A percentile compares a stretch with the other conserved stretches of the same genome.
These are phyloP conservation scores for Lipomyces sp. DNA, from an alignment of 805 yeast genomes.

Conservation along the genomic window DNA sequence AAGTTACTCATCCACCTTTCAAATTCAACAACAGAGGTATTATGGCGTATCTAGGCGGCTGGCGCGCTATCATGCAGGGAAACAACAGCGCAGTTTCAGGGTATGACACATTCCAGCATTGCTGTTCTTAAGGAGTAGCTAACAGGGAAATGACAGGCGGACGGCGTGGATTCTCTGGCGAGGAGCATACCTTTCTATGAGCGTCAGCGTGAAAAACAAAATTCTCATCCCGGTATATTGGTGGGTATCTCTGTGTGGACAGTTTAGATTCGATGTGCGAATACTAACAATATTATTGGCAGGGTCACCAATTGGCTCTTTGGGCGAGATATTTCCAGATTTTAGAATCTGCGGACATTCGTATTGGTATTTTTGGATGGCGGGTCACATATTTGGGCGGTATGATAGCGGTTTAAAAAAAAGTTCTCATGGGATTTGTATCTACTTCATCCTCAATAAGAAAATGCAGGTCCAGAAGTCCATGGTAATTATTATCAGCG, in stretches of 20 bases:
- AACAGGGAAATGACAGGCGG: constrained; percentile 37
- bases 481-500: no score
- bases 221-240: constrained; percentile 25
- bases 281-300: background rate
- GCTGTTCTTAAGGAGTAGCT: background rate
- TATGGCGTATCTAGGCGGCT: constrained; percentile 58
- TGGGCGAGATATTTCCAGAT: constrained; percentile 28
- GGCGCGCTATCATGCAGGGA: constrained; percentile 28
- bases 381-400: no score
- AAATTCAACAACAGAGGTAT: constrained; percentile 62
- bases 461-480: no score
- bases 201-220: constrained; percentile 26
- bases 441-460: no score
- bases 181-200: constrained; percentile 52
- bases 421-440: no score
- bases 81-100: constrained; percentile 16
- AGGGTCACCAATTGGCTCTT: constrained; percentile 24
- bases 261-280: background rate
- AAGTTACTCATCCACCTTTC: constrained; percentile 58
- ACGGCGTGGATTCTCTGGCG: constrained; percentile 69
- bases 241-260: constrained; percentile 2
- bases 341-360: background rate
- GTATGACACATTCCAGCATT: background rate
- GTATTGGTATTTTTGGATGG: no score
- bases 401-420: no score